Percentiles rank a stretch among this genome's conserved stretches.
Conservation (phyloP, 2,329 filamentous ascomycete genomes). For the Purpureocillium lavendulum region DNA sequence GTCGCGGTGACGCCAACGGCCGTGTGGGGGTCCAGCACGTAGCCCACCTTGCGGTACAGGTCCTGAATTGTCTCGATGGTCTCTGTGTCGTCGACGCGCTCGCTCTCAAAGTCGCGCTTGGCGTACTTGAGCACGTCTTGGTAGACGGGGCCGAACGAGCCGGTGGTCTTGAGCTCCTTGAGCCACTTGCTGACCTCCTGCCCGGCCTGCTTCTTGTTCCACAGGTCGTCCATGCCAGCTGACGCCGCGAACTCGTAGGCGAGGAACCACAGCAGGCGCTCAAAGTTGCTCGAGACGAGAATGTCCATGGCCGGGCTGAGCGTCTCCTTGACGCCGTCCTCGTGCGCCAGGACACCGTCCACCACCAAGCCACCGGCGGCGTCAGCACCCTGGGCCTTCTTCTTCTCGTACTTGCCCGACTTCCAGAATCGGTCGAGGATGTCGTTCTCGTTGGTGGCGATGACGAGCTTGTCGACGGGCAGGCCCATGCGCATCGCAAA, state of each 20-base stretch:
- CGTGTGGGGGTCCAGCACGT: conserved; percentile 88
- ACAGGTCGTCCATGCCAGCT: conserved; percentile 54
- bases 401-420: conserved; percentile 83
- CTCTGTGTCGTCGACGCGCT: conserved; percentile 59
- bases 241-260: conserved; percentile 60
- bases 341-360: conserved; percentile 54
- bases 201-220: conserved; percentile 61
- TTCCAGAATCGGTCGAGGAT: conserved; percentile 95
- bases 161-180: conserved; percentile 67
- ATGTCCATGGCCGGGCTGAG: conserved; percentile 97
- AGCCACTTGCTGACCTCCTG: conserved; percentile 75
- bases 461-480: conserved; percentile 77
- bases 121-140: conserved; percentile 63
- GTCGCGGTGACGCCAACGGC: conserved; percentile 80
- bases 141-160: conserved; percentile 73
- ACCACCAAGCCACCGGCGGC: conserved; percentile 56
- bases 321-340: conserved; percentile 79
- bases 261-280: conserved; percentile 89
- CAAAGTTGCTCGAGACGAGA: conserved; percentile 91
- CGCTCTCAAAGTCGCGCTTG: conserved; percentile 69
- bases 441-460: conserved; percentile 96
- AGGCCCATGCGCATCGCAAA: conserved; percentile 89
- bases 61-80: conserved; percentile 57
- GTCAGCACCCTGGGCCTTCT: conserved; percentile 46
- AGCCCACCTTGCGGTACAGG: conserved; percentile 53